Base-by-base conservation (phyloP, 202 grass and related monocot genomes). In the Dendrocalamus latiflorus region DNA sequence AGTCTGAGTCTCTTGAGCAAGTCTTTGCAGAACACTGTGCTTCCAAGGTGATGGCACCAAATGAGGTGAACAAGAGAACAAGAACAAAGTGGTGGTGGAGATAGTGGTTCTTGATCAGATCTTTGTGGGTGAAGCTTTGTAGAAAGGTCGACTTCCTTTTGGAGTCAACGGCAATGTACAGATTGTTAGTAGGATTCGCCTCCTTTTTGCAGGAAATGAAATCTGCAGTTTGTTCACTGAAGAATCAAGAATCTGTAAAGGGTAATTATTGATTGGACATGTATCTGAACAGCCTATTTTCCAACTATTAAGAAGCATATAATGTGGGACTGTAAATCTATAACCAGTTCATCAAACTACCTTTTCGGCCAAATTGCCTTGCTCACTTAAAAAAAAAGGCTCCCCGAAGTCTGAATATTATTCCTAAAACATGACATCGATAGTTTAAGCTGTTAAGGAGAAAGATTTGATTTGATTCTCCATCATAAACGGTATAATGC, bases 131-230 rank as follows among this genome's bases (percentile, higher is more conserved):
- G 68, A 63, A 75, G 36, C 21, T 63, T 53, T 63, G 54, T 76
- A 70, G 13, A 74, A 59, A 38, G 53, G 30, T 6, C 6, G 25
- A 74, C 63, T 34, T 28, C 54, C 76, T 64, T 81, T 75, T 70
- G 24, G 36, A 64, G 77, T 75, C 54, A 48, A 70, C 3, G 36
- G 18, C 44, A 70, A 37, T 88, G 66, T 75, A 88, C 17, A 88
- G 77, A 59, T 53, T 60, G 8, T 83, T 79, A 84, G 21, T 55
- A 12, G 11, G 16, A 12, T 56, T 67, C 15, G 6, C n/a, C 48
- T 78, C n/a, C 37, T 47, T 83, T 88, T 79, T 48, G 26, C 25
- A 30, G 30, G 75, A 41, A 30, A 26, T 9, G 53, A 34, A 18
- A 20, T 72, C 15, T 48, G 22, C 33, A 61, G 2, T 77, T 85